Conservation (phyloP, 2,329 filamentous ascomycete species). For the Sporothrix protearum region DNA sequence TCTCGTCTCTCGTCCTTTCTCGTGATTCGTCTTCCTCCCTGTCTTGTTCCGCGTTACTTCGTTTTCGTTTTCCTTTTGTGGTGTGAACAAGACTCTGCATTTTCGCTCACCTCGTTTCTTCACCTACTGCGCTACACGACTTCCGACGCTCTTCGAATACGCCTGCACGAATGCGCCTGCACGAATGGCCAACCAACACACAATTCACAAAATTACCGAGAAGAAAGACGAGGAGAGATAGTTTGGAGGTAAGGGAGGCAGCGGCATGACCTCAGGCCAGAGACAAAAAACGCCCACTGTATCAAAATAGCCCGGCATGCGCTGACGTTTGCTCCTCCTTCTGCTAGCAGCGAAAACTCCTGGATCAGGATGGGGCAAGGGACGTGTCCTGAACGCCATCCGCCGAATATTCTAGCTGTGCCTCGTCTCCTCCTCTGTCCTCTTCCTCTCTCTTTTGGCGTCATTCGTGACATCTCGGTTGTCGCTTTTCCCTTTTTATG, state of each 20-base stretch:
- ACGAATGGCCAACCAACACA: neutral
- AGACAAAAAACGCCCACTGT: neutral
- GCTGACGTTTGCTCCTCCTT: slow-evolving; percentile 9
- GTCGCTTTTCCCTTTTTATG: neutral
- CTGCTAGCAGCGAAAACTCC: slow-evolving; percentile 2
- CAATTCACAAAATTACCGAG: neutral
- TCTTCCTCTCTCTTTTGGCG: neutral
- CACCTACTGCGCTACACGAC: neutral
- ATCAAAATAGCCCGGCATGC: neutral
- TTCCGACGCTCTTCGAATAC: neutral
- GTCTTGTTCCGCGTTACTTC: neutral
- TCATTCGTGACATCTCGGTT: neutral
- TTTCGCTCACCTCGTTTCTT: neutral
- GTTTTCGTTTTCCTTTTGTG: neutral
- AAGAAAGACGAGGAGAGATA: neutral
- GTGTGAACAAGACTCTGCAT: neutral
- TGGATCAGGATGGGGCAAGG: slow-evolving; percentile 11
- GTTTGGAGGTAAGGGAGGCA: neutral
- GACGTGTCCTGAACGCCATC: slow-evolving; percentile 5
- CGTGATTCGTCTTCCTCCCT: neutral
- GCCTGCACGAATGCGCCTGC: neutral
- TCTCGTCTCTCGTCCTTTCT: neutral
- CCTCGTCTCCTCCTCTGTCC: neutral
- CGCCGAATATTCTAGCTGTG: slow-evolving; percentile 6
- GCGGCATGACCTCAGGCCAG: neutral